Evolutionary conservation across 192 early-diverging fungal species (phyloP).

Genomic region (Phycomyces nitens): DNA sequence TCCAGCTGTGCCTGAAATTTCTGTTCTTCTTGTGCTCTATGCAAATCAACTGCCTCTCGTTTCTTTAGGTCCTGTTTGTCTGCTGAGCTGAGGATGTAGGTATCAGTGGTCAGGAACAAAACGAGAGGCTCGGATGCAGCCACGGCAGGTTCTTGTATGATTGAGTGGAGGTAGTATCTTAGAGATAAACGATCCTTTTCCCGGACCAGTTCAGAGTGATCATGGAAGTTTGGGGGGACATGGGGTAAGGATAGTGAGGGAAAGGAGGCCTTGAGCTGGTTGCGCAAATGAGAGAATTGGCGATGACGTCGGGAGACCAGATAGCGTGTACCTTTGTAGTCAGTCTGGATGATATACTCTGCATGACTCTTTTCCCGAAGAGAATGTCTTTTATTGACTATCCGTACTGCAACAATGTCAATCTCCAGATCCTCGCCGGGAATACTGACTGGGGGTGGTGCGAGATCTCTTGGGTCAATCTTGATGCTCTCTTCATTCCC

Average conservation of each 20-base stretch:
- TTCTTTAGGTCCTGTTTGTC: slow-evolving; percentile 35
- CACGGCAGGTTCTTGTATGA: slow-evolving; percentile 20
- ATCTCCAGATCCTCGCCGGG: slow-evolving; percentile 18
- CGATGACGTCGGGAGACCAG: slow-evolving; percentile 42
- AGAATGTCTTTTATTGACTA: slow-evolving; percentile 33
- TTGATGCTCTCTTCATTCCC: slow-evolving; percentile 28
- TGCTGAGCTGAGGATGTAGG: slow-evolving; percentile 29
- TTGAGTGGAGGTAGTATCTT: slow-evolving; percentile 34
- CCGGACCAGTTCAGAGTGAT: slow-evolving; percentile 15
- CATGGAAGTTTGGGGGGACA: slow-evolving; percentile 29
- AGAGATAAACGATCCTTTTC: slow-evolving; percentile 49
- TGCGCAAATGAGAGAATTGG: slow-evolving; percentile 39
- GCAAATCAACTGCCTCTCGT: slow-evolving; percentile 35
- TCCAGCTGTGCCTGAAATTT: slow-evolving; percentile 44
- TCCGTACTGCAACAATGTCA: slow-evolving; percentile 43
- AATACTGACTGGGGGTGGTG: neutral
- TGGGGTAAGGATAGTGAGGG: slow-evolving; percentile 38
- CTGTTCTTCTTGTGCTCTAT: slow-evolving; percentile 36
- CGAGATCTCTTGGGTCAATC: neutral
- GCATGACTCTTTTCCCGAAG: slow-evolving; percentile 39
- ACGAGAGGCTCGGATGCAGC: slow-evolving; percentile 24
- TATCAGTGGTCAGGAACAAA: slow-evolving; percentile 34
- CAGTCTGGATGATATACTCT: slow-evolving; percentile 42
- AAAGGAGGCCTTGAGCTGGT: slow-evolving; percentile 36
- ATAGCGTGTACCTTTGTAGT: slow-evolving; percentile 8